phyloP scores from a whole-genome alignment of 192 early-diverging fungal genomes.

The Allomyces macrogynus region DNA sequence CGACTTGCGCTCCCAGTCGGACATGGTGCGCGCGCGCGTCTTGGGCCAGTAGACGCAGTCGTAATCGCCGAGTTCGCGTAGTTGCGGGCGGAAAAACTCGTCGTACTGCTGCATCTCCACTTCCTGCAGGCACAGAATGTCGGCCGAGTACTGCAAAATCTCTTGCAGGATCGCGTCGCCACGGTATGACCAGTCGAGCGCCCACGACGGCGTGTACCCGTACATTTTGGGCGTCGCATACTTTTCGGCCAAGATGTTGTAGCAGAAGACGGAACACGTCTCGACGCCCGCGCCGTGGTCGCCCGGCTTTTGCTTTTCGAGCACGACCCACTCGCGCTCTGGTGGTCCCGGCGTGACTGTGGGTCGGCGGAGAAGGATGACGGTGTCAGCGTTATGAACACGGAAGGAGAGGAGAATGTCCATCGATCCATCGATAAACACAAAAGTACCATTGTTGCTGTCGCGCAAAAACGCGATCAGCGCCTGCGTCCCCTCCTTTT shows the following conservation, averaged over 20 bases:
- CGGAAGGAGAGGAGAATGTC: no score
- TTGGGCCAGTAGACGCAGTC: constrained; percentile 87
- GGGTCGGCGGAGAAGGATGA: neutral
- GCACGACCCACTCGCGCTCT: constrained; percentile 71
- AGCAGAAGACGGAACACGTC: constrained; percentile 69
- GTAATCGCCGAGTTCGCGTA: constrained; percentile 53
- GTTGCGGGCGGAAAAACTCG: constrained; percentile 59
- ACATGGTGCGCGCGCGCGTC: constrained; percentile 83
- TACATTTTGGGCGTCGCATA: constrained; percentile 75
- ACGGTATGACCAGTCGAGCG: constrained; percentile 78
- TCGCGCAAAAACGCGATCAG: constrained; percentile 76
- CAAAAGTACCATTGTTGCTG: neutral
- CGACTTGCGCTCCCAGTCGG: constrained; percentile 56
- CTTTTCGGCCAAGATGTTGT: constrained; percentile 78
- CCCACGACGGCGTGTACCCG: constrained; percentile 90
- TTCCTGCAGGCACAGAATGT: constrained; percentile 84
- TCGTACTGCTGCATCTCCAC: constrained; percentile 71
- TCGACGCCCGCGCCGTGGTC: constrained; percentile 18
- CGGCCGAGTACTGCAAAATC: constrained; percentile 64
- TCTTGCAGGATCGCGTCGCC: constrained; percentile 72
- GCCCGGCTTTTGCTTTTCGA: constrained; percentile 44
- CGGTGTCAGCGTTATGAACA: neutral
- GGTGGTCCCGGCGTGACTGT: constrained; percentile 54
- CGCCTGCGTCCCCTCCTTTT: constrained; percentile 67
- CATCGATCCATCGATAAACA: no score